Base-by-base conservation (phyloP, 1,139 yeast genomes). In the Kodamaea fungicola region DNA sequence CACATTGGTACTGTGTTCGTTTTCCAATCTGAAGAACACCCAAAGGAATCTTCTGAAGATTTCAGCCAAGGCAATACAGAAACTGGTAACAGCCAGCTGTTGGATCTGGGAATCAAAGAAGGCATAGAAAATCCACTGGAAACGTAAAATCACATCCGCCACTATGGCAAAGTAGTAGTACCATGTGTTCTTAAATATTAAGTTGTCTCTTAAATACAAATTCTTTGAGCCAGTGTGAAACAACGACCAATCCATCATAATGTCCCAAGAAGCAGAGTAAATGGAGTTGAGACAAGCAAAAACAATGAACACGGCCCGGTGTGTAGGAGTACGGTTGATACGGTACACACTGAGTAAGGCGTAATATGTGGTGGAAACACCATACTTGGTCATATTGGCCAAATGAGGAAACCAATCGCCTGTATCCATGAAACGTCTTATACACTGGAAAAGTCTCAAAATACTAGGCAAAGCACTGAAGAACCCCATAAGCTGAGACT, bases 381-480 rank as follows among this genome's bases (percentile, higher is more conserved):
- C 54, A 57, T 90, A 92, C 58, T 92, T 92, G 31, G 70, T 52
- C 72, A 88, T 87, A 54, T 92, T 92, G n/a, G 96, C 92, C 43
- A 92, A 64, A 71, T 92, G 99, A 1, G 99, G 99, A 55, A 92
- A 94, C 85, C 90, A 83, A 53, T 90, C 96, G 1, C 95, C 92
- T 0, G 97, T 84, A 55, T 92, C 99, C 35, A 82, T 77, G 57
- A 75, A 92, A 74, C 99, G 95, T 50, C 99, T 70, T 23, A 83
- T 58, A 61, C 98, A 92, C 58, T 92, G 99, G 38, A 90, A 57
- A 38, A 85, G 77, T 63, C 99, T 84, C 88, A 95, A 88, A 31
- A 88, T 76, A 43, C 89, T 84, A 0, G 99, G 98, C 21, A 92
- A 59, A 3, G 95, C 72, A 30, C 88, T 73, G 49, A 90, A 72